Percentiles rank a stretch among this genome's conserved stretches.
Evolutionary conservation across 345 rosid genomes (phyloP).

Genomic region (Populus alba): DNA sequence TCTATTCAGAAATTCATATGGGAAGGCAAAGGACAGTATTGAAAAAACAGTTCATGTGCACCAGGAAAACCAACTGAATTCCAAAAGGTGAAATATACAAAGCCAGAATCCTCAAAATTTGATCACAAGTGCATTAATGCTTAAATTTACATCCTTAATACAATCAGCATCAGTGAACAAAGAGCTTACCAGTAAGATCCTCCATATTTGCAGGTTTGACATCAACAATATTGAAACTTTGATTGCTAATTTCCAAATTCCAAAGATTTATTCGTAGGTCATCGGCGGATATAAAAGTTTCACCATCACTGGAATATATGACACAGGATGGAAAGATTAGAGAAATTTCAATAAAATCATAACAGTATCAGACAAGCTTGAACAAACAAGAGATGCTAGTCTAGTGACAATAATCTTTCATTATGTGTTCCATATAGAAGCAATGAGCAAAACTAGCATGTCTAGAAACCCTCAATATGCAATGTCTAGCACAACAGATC

Average conservation of each 20-base stretch:
- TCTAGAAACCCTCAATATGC: background rate
- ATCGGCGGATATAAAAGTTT: slow-evolving; percentile 95
- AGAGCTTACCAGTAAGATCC: slow-evolving; percentile 80
- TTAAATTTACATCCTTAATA: background rate
- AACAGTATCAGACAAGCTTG: background rate
- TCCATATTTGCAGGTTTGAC: slow-evolving; percentile 99
- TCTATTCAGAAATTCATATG: background rate
- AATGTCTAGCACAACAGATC: background rate
- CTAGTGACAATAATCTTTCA: background rate
- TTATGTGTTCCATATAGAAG: background rate
- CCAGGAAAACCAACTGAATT: background rate
- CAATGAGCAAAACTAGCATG: background rate
- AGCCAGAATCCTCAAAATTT: background rate
- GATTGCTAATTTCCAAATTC: slow-evolving; percentile 95
- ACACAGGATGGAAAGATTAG: slow-evolving; percentile 19
- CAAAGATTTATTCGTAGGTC: slow-evolving; percentile 96
- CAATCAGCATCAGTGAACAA: background rate
- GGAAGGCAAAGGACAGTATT: background rate
- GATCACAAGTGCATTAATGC: background rate
- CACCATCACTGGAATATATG: slow-evolving; percentile 63
- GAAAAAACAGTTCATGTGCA: too few relatives aligned
- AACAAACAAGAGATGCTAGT: background rate
- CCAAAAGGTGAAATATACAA: background rate
- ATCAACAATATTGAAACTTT: slow-evolving; percentile 95
- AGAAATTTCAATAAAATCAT: background rate